Evolutionary conservation across 2,329 filamentous ascomycete genomes (phyloP).

Genomic region (Alternaria incomplexa): DNA sequence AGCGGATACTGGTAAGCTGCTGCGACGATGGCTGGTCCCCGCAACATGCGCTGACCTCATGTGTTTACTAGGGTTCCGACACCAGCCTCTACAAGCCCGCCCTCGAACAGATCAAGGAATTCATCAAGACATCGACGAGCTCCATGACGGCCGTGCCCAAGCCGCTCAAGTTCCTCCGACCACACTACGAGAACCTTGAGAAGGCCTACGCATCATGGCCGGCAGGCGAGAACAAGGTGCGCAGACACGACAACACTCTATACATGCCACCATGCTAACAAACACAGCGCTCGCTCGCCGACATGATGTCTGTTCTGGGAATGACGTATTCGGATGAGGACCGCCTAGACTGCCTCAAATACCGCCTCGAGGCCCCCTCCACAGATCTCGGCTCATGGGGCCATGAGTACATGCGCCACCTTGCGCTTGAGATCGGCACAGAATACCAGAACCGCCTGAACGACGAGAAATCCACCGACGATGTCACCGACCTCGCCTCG

Average conservation of each 20-base stretch:
- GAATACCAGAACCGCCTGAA: conserved; percentile 89
- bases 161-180: conserved; percentile 95
- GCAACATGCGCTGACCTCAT: conserved; percentile 32
- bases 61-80: conserved; percentile 74
- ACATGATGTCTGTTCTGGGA: conserved; percentile 94
- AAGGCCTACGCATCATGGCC: conserved; percentile 91
- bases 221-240: conserved; percentile 79
- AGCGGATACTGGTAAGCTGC: conserved; percentile 78
- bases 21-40: conserved; percentile 8
- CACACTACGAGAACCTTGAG: conserved; percentile 90
- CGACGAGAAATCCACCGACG: conserved; percentile 81
- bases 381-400: conserved; percentile 97
- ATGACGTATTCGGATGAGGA: conserved; percentile 99
- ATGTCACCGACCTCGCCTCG: conserved; percentile 83
- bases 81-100: conserved; percentile 87
- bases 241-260: neutral
- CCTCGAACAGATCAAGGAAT: conserved; percentile 94
- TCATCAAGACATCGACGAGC: conserved; percentile 98
- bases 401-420: conserved; percentile 95
- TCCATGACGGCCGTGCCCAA: conserved; percentile 99
- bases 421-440: conserved; percentile 93
- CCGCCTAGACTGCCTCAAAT: conserved; percentile 94
- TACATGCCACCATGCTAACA: conserved; percentile 18
- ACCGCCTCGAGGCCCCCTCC: conserved; percentile 85
- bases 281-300: conserved; percentile 74